phyloP scores from a whole-genome alignment of 2,329 filamentous ascomycete species.

The Emergomyces orientalis region DNA sequence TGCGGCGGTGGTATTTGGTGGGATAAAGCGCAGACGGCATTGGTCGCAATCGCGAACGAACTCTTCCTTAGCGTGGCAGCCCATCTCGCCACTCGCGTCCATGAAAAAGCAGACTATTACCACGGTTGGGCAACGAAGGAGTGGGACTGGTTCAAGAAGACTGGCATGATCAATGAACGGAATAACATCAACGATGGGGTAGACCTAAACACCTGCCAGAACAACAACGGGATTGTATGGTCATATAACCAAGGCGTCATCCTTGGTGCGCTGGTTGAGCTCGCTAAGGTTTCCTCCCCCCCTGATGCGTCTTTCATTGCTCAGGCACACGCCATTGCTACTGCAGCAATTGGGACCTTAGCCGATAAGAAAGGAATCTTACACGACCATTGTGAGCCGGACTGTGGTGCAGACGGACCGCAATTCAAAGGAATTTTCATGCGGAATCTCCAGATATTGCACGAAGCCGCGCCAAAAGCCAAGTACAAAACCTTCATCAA shows the following conservation, averaged over 20 bases:
- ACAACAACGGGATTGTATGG: conserved; percentile 27
- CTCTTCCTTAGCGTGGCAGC: conserved; percentile 48
- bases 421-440: conserved; percentile 68
- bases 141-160: conserved; percentile 44
- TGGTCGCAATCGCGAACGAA: conserved; percentile 49
- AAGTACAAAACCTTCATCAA: conserved; percentile 48
- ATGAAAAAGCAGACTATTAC: conserved; percentile 26
- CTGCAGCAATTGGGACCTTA: conserved; percentile 43
- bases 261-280: conserved; percentile 48
- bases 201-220: conserved; percentile 22
- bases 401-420: conserved; percentile 43
- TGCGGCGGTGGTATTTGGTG: conserved; percentile 40
- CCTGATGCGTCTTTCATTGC: conserved; percentile 36
- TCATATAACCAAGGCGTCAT: conserved; percentile 56
- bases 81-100: conserved; percentile 45
- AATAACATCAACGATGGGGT: conserved; percentile 39
- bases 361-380: conserved; percentile 42
- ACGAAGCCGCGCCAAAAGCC: conserved; percentile 42
- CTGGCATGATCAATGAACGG: conserved; percentile 40
- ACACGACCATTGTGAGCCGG: conserved; percentile 46
- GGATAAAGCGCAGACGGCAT: conserved; percentile 37
- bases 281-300: conserved; percentile 33
- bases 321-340: conserved; percentile 42
- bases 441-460: conserved; percentile 53
- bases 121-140: conserved; percentile 39